Evolutionary conservation across 805 yeast genomes (phyloP).

Genomic region (Metschnikowia lochheadii): DNA sequence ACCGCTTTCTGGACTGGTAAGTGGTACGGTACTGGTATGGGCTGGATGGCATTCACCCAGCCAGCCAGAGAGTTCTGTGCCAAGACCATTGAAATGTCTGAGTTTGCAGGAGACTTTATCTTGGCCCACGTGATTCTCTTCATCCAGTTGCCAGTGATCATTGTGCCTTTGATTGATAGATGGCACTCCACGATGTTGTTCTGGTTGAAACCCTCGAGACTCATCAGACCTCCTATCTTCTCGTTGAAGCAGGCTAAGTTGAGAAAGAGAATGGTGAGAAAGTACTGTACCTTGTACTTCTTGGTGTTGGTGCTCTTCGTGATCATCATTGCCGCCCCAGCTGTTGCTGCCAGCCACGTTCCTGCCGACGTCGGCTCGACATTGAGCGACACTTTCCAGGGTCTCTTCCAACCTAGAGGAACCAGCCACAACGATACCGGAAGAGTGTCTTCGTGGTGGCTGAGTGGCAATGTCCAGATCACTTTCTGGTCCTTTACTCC

Average conservation of each 20-base stretch:
- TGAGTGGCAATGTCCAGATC: slow-evolving; percentile 22
- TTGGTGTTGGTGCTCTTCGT: slow-evolving; percentile 64
- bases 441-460: slow-evolving; percentile 23
- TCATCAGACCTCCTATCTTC: slow-evolving; percentile 96
- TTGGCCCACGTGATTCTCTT: slow-evolving; percentile 87
- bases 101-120: slow-evolving; percentile 94
- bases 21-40: slow-evolving; percentile 95
- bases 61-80: slow-evolving; percentile 95
- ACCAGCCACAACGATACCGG: slow-evolving; percentile 83
- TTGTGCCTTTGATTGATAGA: slow-evolving; percentile 85
- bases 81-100: slow-evolving; percentile 88
- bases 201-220: slow-evolving; percentile 97
- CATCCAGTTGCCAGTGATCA: slow-evolving; percentile 81
- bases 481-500: slow-evolving; percentile 51
- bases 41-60: slow-evolving; percentile 91
- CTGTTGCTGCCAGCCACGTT: slow-evolving; percentile 64
- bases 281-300: slow-evolving; percentile 82
- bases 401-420: slow-evolving; percentile 88
- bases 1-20: slow-evolving; percentile 99
- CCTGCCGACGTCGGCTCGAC: slow-evolving; percentile 35
- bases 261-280: slow-evolving; percentile 95
- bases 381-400: slow-evolving; percentile 43
- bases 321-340: slow-evolving; percentile 85
- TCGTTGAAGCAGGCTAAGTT: slow-evolving; percentile 93
- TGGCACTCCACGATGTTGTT: slow-evolving; percentile 98